Evolutionary conservation across 2,329 filamentous ascomycete species (phyloP).

Genomic region (Pseudogymnoascus verrucosus): DNA sequence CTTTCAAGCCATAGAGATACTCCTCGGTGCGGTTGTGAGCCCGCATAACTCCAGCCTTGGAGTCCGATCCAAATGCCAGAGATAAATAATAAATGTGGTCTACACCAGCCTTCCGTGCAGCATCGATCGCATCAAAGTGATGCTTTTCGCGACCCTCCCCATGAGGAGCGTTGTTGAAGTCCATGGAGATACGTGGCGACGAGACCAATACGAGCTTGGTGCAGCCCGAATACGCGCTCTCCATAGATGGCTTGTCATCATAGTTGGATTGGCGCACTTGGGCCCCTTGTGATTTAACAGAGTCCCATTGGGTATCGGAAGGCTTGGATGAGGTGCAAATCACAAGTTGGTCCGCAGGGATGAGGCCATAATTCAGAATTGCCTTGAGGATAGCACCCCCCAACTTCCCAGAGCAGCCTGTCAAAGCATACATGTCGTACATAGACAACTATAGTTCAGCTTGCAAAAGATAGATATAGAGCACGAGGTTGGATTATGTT

Average conservation of each 20-base stretch:
- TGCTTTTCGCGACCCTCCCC: conserved; percentile 16
- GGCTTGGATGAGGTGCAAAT: conserved; percentile 18
- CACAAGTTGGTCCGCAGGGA: conserved; percentile 14
- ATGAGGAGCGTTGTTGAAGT: conserved; percentile 36
- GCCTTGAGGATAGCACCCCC: conserved; percentile 16
- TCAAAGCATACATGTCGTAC: conserved; percentile 12
- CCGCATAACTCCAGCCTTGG: conserved; percentile 17
- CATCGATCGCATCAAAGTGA: conserved; percentile 23
- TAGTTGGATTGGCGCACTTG: conserved; percentile 17
- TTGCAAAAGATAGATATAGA: not conserved
- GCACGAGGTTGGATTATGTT: not conserved
- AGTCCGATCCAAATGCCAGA: conserved; percentile 18
- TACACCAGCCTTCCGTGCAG: conserved; percentile 26
- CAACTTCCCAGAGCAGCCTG: conserved; percentile 18
- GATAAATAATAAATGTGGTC: conserved; percentile 30
- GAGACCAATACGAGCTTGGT: conserved; percentile 30
- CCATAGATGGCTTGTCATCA: conserved; percentile 11
- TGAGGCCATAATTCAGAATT: conserved; percentile 15
- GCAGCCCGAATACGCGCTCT: conserved; percentile 13
- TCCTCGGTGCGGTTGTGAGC: conserved; percentile 19
- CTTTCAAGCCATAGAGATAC: conserved; percentile 15
- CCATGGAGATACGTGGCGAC: conserved; percentile 18
- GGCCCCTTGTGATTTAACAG: conserved; percentile 17
- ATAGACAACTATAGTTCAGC: not conserved
- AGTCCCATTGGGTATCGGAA: conserved; percentile 28